Evolutionary conservation across 768 basidiomycete species (phyloP).

Genomic region (Cyclocybe aegerita): DNA sequence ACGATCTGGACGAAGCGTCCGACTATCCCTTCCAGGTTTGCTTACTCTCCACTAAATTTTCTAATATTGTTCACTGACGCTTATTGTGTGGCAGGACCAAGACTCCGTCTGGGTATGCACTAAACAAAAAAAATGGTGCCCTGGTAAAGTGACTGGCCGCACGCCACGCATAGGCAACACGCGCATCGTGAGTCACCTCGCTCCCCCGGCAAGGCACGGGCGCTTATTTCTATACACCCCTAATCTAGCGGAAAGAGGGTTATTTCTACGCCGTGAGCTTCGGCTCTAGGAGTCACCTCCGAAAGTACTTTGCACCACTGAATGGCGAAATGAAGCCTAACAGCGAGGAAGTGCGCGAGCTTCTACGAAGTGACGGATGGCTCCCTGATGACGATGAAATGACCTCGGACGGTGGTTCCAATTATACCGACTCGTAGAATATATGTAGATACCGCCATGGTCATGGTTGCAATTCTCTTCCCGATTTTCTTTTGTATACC

Average conservation of each 20-base stretch:
- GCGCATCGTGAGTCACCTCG: slow-evolving; percentile 37
- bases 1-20: slow-evolving; percentile 46
- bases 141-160: slow-evolving; percentile 46
- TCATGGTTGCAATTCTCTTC: too few relatives aligned
- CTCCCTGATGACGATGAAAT: slow-evolving; percentile 24
- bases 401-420: slow-evolving; percentile 3
- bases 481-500: too few relatives aligned
- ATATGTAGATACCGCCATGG: too few relatives aligned
- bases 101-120: slow-evolving; percentile 55
- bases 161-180: slow-evolving; percentile 45
- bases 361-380: slow-evolving; percentile 53
- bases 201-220: not conserved
- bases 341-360: slow-evolving; percentile 37
- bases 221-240: slow-evolving; percentile 8
- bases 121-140: slow-evolving; percentile 48
- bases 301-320: slow-evolving; percentile 62
- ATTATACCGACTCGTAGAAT: too few relatives aligned
- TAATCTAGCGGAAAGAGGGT: slow-evolving; percentile 26
- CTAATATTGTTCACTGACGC: not conserved
- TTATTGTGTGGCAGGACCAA: slow-evolving; percentile 32
- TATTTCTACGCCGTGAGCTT: slow-evolving; percentile 57
- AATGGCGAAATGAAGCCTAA: slow-evolving; percentile 71
- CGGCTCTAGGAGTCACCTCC: slow-evolving; percentile 37
- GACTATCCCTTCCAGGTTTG: slow-evolving; percentile 52
- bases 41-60: slow-evolving; percentile 1